Evolutionary conservation across 2,329 filamentous ascomycete species (phyloP), one percentile per base, ranked within the genome.

Genomic region (Eutypella sp.): DNA sequence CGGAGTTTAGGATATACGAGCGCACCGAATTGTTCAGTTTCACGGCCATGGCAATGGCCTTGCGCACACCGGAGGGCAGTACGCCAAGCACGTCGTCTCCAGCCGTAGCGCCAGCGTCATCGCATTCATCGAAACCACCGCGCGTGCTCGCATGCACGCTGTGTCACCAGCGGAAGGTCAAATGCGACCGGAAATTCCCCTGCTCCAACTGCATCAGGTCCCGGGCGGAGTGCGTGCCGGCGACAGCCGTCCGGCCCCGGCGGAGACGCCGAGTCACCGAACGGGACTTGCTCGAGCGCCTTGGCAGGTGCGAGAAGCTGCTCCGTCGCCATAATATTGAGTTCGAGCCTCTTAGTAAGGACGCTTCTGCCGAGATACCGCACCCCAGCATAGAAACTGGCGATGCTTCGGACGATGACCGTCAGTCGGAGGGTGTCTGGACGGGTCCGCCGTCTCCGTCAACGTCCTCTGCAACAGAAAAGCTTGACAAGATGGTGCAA

Each of bases 151-250:
- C 71, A 1, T 87, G 84, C 52, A 63, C 80, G 1, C 68, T 74
- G 1, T 88, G 83, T 51, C 81, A 85, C 55, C 79, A 82, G 52
- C 75, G 81, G 41, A 85, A 84, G 57, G 67, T 84, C 31, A 81
- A 76, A 49, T 85, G 82, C 60, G 74, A 83, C 54, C 76, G 78
- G 47, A 71, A 65, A 19, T 75, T 74, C 50, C 81, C 81, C 3
- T 85, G 82, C 54, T 58, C 68, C 2, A 75, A 74, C 44, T 84
- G 82, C 53, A 53, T 67, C 29, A 74, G 68, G 44, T 59, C 68
- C 10, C 54, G 62, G 0, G 60, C 58, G 0, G 62, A 74, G 37
- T 85, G 76, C 47, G 55, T 68, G 46, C 58, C 73, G 40, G 54
- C 70, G 56, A 47, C 71, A 40, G 47, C 60, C 15, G 47, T 70